phyloP scores from a whole-genome alignment of 139 green algal species.

The Pleodorina starrii region DNA sequence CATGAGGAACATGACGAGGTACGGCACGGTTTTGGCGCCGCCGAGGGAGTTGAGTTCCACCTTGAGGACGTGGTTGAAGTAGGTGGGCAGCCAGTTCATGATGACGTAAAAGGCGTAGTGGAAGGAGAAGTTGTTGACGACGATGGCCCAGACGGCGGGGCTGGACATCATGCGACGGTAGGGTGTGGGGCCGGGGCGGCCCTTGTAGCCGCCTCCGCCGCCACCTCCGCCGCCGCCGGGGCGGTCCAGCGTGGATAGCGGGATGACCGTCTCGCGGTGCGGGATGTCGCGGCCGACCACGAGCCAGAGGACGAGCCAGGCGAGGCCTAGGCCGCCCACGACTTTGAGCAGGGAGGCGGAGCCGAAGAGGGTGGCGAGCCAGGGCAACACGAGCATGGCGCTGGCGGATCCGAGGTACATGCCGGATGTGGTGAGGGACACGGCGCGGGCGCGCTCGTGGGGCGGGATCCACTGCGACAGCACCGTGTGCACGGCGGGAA shows the following conservation, averaged over 20 bases:
- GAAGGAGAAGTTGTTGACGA: slow-evolving; percentile 99
- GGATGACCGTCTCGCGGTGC: slow-evolving; percentile 71
- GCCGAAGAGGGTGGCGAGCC: slow-evolving; percentile 69
- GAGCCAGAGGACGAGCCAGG: slow-evolving; percentile 88
- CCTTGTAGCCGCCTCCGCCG: slow-evolving; percentile 51
- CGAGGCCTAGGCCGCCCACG: slow-evolving; percentile 80
- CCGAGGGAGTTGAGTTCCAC: slow-evolving; percentile 82
- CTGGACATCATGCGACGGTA: slow-evolving; percentile 82
- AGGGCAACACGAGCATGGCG: slow-evolving; percentile 92
- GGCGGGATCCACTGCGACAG: slow-evolving; percentile 93
- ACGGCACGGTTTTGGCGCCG: slow-evolving; percentile 88
- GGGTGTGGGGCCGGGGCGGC: slow-evolving; percentile 68
- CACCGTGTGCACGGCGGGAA: slow-evolving; percentile 96
- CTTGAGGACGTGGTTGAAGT: slow-evolving; percentile 92
- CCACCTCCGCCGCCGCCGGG: not conserved
- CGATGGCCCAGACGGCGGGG: slow-evolving; percentile 93
- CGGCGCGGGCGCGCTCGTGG: slow-evolving; percentile 86
- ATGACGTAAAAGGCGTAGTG: slow-evolving; percentile 99
- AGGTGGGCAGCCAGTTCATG: slow-evolving; percentile 99
- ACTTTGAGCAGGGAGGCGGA: slow-evolving; percentile 77
- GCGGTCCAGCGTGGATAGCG: slow-evolving; percentile 49
- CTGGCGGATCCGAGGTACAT: slow-evolving; percentile 98
- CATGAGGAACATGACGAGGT: slow-evolving; percentile 95
- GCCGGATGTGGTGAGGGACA: slow-evolving; percentile 95
- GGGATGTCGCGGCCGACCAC: slow-evolving; percentile 69